Conservation (phyloP, 345 rosid genomes). For the Orychophragmus violaceus region DNA sequence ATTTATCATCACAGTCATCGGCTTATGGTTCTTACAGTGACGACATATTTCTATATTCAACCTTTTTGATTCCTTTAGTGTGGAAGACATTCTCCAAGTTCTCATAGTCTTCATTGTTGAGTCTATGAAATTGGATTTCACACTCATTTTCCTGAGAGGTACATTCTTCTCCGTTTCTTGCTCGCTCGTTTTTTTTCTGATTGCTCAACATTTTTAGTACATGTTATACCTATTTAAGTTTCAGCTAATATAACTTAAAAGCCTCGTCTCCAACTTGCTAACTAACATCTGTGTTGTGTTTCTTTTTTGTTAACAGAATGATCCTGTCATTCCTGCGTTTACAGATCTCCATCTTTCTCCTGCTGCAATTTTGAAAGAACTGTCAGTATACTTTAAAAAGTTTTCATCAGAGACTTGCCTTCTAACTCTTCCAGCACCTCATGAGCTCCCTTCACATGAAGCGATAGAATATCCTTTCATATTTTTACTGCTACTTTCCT, state of each 20-base stretch:
- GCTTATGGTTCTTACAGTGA: background rate
- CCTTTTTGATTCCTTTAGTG: slow-evolving; percentile 50
- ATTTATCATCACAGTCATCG: too few species aligned
- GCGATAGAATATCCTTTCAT: slow-evolving; percentile 86
- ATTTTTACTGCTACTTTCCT: background rate
- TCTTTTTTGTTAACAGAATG: slow-evolving; percentile 62
- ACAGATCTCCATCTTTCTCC: slow-evolving; percentile 99
- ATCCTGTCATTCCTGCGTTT: slow-evolving; percentile 93
- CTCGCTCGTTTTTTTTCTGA: slow-evolving; percentile 92
- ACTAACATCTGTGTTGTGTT: slow-evolving; percentile 3
- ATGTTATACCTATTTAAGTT: background rate
- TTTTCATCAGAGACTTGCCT: slow-evolving; percentile 85
- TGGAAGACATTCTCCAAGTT: too few species aligned
- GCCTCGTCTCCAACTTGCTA: background rate
- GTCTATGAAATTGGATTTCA: slow-evolving; percentile 87
- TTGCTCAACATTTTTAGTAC: slow-evolving; percentile 61
- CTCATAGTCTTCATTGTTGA: slow-evolving; percentile 97
- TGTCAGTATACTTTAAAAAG: slow-evolving; percentile 73
- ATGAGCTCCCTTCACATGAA: slow-evolving; percentile 81
- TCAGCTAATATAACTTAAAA: background rate
- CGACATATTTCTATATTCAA: background rate
- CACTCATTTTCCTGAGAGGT: too few species aligned
- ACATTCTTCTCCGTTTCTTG: slow-evolving; percentile 89
- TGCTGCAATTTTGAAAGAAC: slow-evolving; percentile 88
- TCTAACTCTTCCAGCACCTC: slow-evolving; percentile 89